These are phyloP conservation scores for Cicer arietinum DNA, from an alignment of 306 rosid species.

Conservation along the genomic window DNA sequence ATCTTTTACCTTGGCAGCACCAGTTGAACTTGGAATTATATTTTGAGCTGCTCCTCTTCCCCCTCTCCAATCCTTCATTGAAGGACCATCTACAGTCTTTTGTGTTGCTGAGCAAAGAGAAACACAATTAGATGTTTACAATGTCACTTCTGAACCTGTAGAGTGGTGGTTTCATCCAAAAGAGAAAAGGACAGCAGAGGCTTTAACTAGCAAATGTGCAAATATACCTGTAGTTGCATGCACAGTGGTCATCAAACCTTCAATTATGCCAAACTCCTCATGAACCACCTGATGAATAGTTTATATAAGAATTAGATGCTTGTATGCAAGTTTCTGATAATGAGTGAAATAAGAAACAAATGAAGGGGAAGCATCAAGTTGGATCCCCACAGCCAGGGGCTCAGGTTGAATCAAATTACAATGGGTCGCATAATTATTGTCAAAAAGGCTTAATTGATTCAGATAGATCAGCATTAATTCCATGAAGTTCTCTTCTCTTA, in stretches of 20 bases:
- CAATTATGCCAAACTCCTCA: conserved; percentile 91
- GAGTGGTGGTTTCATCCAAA: conserved; percentile 6
- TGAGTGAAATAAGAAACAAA: not conserved
- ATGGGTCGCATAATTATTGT: not conserved
- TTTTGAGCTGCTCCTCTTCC: conserved; percentile 97
- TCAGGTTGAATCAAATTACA: not conserved
- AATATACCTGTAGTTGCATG: conserved; percentile 97
- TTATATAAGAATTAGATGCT: conserved; percentile 6
- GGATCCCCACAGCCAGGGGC: not conserved
- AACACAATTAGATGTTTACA: conserved; percentile 29
- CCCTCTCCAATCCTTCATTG: conserved; percentile 99
- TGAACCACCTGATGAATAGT: conserved; percentile 73
- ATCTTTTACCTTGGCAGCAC: conserved; percentile 88
- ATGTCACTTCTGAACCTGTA: conserved; percentile 17
- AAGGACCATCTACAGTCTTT: conserved; percentile 98
- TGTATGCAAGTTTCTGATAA: not conserved
- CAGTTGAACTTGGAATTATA: conserved; percentile 98
- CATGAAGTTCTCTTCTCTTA: conserved; percentile 2
- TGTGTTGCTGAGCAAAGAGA: conserved; percentile 76
- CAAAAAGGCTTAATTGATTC: conserved; percentile 7
- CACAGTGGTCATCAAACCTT: conserved; percentile 99
- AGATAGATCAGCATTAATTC: not conserved
- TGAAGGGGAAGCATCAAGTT: not conserved
- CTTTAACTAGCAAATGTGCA: conserved; percentile 2
- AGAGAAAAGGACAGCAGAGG: not conserved